phyloP scores from a whole-genome alignment of 179 eudicot species.

The Silene vulgaris region DNA sequence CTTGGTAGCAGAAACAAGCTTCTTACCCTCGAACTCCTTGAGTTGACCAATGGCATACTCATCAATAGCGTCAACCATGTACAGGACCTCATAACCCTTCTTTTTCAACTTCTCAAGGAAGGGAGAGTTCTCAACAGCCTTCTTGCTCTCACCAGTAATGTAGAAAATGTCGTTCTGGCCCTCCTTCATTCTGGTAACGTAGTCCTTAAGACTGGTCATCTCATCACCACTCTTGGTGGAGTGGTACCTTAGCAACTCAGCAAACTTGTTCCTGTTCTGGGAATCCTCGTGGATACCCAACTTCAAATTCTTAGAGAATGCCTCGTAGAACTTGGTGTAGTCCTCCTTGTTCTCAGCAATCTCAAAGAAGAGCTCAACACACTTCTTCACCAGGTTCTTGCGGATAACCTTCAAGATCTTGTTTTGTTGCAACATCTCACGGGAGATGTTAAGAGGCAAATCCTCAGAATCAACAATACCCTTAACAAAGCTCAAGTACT shows the following conservation, averaged over 20 bases:
- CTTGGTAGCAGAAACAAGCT: conserved; percentile 77
- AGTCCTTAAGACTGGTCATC: conserved; percentile 47
- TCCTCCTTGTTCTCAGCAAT: conserved; percentile 72
- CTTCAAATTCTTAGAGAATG: conserved; percentile 49
- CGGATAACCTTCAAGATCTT: conserved; percentile 81
- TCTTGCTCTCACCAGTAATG: conserved; percentile 52
- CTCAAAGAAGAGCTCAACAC: conserved; percentile 78
- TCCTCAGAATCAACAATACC: conserved; percentile 87
- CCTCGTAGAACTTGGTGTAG: conserved; percentile 49
- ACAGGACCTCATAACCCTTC: conserved; percentile 43
- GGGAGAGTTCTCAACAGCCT: conserved; percentile 55
- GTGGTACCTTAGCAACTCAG: conserved; percentile 48
- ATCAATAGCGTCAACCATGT: conserved; percentile 52
- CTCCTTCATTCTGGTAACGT: conserved; percentile 51
- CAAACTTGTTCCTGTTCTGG: conserved; percentile 42
- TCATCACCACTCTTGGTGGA: conserved; percentile 52
- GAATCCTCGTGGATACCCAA: conserved; percentile 49
- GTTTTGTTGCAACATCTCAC: conserved; percentile 80
- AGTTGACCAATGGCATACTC: conserved; percentile 51
- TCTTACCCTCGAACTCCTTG: conserved; percentile 49
- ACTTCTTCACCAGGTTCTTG: conserved; percentile 76
- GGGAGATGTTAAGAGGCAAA: conserved; percentile 74
- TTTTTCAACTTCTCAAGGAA: conserved; percentile 48
- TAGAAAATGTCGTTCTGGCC: conserved; percentile 45
- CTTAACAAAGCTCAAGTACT: conserved; percentile 73